These are phyloP conservation scores for Geotrichum fermentans DNA, from an alignment of 1,139 yeast species.

Conservation along the genomic window DNA sequence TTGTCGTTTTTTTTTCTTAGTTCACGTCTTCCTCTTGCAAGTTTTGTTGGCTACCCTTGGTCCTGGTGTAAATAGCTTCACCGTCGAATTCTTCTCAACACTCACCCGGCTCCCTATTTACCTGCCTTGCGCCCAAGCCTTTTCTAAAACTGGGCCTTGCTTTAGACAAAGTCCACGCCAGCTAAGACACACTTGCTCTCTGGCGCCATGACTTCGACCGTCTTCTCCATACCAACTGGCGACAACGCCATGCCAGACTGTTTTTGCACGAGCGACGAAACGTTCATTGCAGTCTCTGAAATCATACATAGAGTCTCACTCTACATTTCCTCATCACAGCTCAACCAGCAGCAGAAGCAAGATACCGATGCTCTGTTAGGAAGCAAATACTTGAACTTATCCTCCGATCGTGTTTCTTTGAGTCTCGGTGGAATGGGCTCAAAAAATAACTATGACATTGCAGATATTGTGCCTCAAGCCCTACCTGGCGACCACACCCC, in stretches of 20 bases:
- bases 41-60: too few species aligned
- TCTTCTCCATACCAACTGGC: not conserved
- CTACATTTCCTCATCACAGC: conserved; percentile 17
- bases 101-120: too few species aligned
- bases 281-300: conserved; percentile 18
- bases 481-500: conserved; percentile 28
- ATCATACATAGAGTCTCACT: conserved; percentile 17
- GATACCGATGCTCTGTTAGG: conserved; percentile 1
- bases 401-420: not conserved
- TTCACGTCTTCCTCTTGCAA: too few species aligned
- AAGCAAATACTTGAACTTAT: not conserved
- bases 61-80: too few species aligned
- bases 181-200: too few species aligned
- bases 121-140: too few species aligned
- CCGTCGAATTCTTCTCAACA: too few species aligned
- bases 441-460: conserved; percentile 6
- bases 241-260: conserved; percentile 2
- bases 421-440: not conserved
- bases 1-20: too few species aligned
- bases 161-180: too few species aligned
- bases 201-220: conserved; percentile 1
- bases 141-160: too few species aligned
- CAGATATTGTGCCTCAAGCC: conserved; percentile 11
- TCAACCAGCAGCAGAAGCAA: conserved; percentile 11
- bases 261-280: conserved; percentile 9